A percentile compares a stretch with the other conserved stretches of the same genome.
Conservation (phyloP, 495 filamentous ascomycete species). For the Neurospora sp. region DNA sequence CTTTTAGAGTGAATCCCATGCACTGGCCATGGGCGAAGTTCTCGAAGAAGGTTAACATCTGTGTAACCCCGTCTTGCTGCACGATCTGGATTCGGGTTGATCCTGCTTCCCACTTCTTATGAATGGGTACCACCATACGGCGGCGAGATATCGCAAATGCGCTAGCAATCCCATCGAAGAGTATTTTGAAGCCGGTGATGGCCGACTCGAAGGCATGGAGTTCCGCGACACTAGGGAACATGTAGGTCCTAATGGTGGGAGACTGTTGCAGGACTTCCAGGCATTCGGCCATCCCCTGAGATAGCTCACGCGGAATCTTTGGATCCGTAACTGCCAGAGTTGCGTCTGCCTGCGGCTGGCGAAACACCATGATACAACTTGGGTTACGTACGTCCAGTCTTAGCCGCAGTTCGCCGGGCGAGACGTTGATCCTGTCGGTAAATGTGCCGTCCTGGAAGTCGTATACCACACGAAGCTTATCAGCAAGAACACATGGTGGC, state of each 20-base stretch:
- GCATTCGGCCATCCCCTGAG: conserved; percentile 44
- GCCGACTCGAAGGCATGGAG: conserved; percentile 68
- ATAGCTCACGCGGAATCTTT: conserved; percentile 44
- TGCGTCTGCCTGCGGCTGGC: conserved; percentile 56
- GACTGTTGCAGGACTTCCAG: conserved; percentile 31
- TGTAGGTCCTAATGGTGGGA: conserved; percentile 43
- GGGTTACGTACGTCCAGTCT: conserved; percentile 48
- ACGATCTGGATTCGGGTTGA: conserved; percentile 70
- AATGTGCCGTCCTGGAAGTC: conserved; percentile 59
- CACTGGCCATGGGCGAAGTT: conserved; percentile 74
- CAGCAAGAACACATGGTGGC: conserved; percentile 56
- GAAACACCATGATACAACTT: conserved; percentile 52
- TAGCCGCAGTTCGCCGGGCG: conserved; percentile 62
- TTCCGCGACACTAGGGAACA: conserved; percentile 44
- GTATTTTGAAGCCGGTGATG: conserved; percentile 65
- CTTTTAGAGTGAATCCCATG: conserved; percentile 78
- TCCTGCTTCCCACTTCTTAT: conserved; percentile 81
- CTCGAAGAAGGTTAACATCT: conserved; percentile 74
- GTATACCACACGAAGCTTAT: conserved; percentile 56
- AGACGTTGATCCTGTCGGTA: conserved; percentile 67
- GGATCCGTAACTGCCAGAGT: conserved; percentile 60
- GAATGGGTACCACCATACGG: conserved; percentile 77
- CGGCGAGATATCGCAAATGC: conserved; percentile 76
- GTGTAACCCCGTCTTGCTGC: conserved; percentile 56
- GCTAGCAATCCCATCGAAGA: conserved; percentile 63